Conservation (phyloP, 257 asterid genomes). For the Solanum bulbocastanum region DNA sequence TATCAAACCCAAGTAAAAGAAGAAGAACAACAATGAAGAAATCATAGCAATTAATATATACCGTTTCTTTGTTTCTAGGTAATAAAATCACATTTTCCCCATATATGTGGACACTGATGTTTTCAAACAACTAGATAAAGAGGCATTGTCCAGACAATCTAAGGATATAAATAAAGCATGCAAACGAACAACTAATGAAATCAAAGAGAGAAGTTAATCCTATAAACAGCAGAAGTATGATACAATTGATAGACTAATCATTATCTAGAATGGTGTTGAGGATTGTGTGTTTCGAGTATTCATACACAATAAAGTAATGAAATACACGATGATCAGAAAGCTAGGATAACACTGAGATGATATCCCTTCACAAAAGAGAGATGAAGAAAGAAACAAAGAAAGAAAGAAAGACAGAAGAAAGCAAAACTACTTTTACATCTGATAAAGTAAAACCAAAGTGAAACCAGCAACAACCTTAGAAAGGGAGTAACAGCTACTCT, state of each 20-base stretch:
- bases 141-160: not conserved
- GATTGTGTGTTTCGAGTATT: not conserved
- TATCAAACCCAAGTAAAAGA: not conserved
- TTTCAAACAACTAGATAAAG: not conserved
- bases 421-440: not conserved
- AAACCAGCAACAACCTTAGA: not conserved
- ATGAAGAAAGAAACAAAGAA: not conserved
- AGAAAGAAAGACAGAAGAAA: not conserved
- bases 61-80: not conserved
- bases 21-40: not conserved
- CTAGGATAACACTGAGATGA: not conserved
- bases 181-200: not conserved
- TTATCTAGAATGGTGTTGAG: not conserved
- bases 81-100: not conserved
- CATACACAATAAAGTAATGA: not conserved
- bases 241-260: not conserved
- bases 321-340: not conserved
- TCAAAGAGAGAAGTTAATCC: not conserved
- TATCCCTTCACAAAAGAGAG: not conserved
- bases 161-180: not conserved
- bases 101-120: not conserved
- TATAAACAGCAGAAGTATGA: not conserved
- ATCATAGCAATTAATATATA: not conserved
- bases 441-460: not conserved
- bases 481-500: not conserved